Evolutionary conservation across 2,329 filamentous ascomycete species (phyloP).

Genomic region (Paraconiothyrium brasiliense): DNA sequence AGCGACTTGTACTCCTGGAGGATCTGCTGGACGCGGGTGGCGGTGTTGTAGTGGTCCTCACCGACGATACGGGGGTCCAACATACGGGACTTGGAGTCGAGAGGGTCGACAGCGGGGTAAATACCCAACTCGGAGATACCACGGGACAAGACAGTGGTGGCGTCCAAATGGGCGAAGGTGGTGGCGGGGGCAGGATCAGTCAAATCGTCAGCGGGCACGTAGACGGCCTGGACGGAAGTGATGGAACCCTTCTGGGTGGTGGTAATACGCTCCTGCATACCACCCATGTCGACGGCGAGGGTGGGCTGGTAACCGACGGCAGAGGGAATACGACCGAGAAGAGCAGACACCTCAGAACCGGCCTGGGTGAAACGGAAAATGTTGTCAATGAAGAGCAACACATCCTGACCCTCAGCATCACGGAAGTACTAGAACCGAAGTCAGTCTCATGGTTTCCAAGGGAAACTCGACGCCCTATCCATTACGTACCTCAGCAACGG

Average conservation of each 20-base stretch:
- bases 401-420: conserved; percentile 85
- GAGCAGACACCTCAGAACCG: conserved; percentile 99
- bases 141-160: conserved; percentile 99
- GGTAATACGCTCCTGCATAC: conserved; percentile 98
- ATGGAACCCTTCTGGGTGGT: conserved; percentile 99
- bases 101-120: conserved; percentile 99
- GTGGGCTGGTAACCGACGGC: conserved; percentile 90
- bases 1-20: conserved; percentile 99
- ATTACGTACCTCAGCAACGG: conserved; percentile 11
- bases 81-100: conserved; percentile 99
- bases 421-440: conserved; percentile 72
- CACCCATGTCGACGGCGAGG: conserved; percentile 47
- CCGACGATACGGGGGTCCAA: conserved; percentile 98
- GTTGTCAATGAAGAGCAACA: conserved; percentile 99
- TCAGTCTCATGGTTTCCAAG: neutral
- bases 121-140: conserved; percentile 99
- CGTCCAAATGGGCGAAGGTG: conserved; percentile 99
- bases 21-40: conserved; percentile 97
- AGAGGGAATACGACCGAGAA: conserved; percentile 99
- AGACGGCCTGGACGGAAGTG: conserved; percentile 99
- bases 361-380: conserved; percentile 99
- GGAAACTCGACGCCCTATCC: neutral
- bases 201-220: conserved; percentile 99
- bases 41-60: conserved; percentile 96
- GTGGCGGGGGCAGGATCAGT: conserved; percentile 99